Evolutionary conservation across 306 rosid species (phyloP), one percentile per base, ranked within the genome.

Genomic region (Cajanus cajan): DNA sequence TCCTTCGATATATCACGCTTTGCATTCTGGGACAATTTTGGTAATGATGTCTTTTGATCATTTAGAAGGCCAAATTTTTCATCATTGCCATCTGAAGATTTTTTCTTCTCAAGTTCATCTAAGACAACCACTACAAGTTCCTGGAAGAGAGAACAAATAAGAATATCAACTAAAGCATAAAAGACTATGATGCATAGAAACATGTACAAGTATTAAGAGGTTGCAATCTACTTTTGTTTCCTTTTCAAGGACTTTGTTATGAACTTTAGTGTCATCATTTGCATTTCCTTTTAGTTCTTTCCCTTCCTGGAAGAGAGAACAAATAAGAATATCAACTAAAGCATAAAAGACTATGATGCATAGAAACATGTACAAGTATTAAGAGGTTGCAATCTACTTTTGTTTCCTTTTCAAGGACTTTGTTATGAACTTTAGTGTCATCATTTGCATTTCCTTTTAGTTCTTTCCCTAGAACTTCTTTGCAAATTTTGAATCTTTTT

Each of bases 1-100:
- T 90, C 93, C 79, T 79, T 87, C 51, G 88, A 76, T 28, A 78
- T 85, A 28, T 82, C 87, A 58, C 87, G 76, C 86, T 83, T 92
- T 52, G 43, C 33, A 71, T 88, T 84, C 88, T 74, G 87, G 21
- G 62, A 51, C 67, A 65, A 54, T 73, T 79, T 22, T 16, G 66
- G 6, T 34, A 4, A 31, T 8, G 66, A 37, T 61, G 24, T 50
- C 64, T 68, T 84, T 45, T 45, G 10, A 71, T 66, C 51, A 16
- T 75, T 78, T 64, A 39, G 40, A 39, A 68, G 41, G 19, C 47
- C 67, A 16, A 67, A 70, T 54, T 65, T 77, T 8, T 80, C 51
- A 43, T 66, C 80, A 76, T 21, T 57, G 6, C 68, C 68, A 68
- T 87, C 86, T 47, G 81, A 22, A 54, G 96, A 82, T 76, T 92